phyloP scores from a whole-genome alignment of 2,329 filamentous ascomycete species.

The Cephalotrichum gorgonifer region DNA sequence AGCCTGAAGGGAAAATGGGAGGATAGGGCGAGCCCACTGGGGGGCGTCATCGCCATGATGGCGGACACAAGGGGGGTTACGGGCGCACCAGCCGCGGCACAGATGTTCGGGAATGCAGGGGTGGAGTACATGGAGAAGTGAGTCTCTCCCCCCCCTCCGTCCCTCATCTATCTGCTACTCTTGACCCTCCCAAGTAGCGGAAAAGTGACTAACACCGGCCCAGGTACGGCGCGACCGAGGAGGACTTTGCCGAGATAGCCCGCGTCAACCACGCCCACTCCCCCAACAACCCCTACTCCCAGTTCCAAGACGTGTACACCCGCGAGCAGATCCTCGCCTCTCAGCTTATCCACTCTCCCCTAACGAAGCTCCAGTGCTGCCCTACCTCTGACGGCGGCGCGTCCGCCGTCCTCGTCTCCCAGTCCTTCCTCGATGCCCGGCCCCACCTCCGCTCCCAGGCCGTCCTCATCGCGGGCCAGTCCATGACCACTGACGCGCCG shows the following conservation, averaged over 20 bases:
- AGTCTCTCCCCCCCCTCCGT: constrained; percentile 15
- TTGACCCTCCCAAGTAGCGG: background rate
- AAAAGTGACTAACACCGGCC: background rate
- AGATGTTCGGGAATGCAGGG: constrained; percentile 93
- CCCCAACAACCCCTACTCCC: constrained; percentile 90
- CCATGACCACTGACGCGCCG: constrained; percentile 74
- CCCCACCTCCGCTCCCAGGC: constrained; percentile 76
- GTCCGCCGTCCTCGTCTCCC: constrained; percentile 79
- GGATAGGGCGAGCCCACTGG: constrained; percentile 72
- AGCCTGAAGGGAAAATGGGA: constrained; percentile 75
- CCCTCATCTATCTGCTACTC: background rate
- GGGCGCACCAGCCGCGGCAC: constrained; percentile 75
- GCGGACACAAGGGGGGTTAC: constrained; percentile 68
- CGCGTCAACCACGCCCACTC: constrained; percentile 90
- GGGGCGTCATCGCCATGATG: constrained; percentile 69
- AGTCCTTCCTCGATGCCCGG: constrained; percentile 75
- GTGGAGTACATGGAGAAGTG: constrained; percentile 91
- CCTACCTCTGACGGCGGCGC: constrained; percentile 90
- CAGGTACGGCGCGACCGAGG: constrained; percentile 68
- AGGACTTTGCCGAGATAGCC: constrained; percentile 92
- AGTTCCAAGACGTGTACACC: constrained; percentile 89
- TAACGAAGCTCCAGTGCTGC: constrained; percentile 98
- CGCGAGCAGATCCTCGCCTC: constrained; percentile 69
- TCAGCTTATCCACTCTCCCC: constrained; percentile 70
- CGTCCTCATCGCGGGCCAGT: constrained; percentile 81